Base-by-base conservation (phyloP, 2,329 filamentous ascomycete species). In the Beauveria australis region DNA sequence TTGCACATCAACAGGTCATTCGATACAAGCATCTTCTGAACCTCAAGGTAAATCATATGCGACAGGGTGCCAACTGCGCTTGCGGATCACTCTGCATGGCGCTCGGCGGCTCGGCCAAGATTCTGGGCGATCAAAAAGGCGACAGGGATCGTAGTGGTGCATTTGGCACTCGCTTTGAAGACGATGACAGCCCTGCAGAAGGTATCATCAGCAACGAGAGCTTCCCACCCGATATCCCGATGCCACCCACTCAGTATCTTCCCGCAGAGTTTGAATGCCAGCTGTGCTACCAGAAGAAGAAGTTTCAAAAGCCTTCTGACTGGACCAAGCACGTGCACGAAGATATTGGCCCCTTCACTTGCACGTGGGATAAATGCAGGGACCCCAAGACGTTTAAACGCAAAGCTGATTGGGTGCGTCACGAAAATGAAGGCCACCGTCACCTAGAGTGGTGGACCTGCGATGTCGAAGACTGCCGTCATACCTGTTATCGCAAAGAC, bases 261-360 rank as follows among this genome's bases (percentile, higher is more conserved):
- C 92, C 92, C 0, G 91, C 92, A 3, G 87, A 93, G 69, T 93
- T 96, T 63, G 92, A 97, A 75, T 97, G 92, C 66, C 88, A 89
- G 43, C 78, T 96, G 24, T 96, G 92, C 75, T 96, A 91, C 76
- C 85, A 87, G 66, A 82, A 86, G 57, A 96, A 94, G 78, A 91
- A 86, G 67, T 92, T 94, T 67, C 84, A 87, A 67, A 96, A 96
- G 72, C 92, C 92, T 18, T 96, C 92, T 0, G 92, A 97, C 73
- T 97, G 92, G 92, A 96, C 92, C 1, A 96, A 97, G 72, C 92
- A 97, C 69, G 90, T 97, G 1, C 91, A 96, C 67, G 92, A 96
- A 73, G 92, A 97, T 70, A 85, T 96, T 1, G 89, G 94, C 70
- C 92, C 92, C 0, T 96, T 96, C 67, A 95, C 91, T 3, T 97